Evolutionary conservation across 805 yeast species (phyloP).

Genomic region (Yarrowia hollandica): DNA sequence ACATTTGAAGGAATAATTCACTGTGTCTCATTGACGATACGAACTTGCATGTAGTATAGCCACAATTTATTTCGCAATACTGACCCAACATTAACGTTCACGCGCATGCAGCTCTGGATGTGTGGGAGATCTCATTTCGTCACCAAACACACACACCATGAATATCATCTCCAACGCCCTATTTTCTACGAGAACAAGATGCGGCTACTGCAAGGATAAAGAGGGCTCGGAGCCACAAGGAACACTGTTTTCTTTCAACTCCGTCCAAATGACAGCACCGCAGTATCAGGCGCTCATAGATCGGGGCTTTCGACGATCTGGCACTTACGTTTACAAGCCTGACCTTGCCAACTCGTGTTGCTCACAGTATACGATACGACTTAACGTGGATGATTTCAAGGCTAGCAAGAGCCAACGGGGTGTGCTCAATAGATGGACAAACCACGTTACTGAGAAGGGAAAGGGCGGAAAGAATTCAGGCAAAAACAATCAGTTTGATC

Average conservation of each 20-base stretch:
- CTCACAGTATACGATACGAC: slow-evolving; percentile 73
- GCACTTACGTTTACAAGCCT: slow-evolving; percentile 62
- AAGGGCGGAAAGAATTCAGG: slow-evolving; percentile 31
- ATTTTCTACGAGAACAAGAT: not conserved
- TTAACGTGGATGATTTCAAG: slow-evolving; percentile 49
- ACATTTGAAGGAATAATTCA: too few species aligned
- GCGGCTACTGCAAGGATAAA: slow-evolving; percentile 21
- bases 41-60: too few species aligned
- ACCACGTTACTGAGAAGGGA: slow-evolving; percentile 29
- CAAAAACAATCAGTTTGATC: slow-evolving; percentile 37
- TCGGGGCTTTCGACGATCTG: slow-evolving; percentile 78
- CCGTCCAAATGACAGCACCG: not conserved
- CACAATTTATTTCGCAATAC: not conserved
- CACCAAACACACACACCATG: slow-evolving; percentile 7
- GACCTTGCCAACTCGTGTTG: slow-evolving; percentile 77
- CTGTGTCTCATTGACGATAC: too few species aligned
- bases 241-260: slow-evolving; percentile 11
- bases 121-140: not conserved
- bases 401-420: slow-evolving; percentile 67
- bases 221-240: slow-evolving; percentile 8
- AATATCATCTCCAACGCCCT: slow-evolving; percentile 14
- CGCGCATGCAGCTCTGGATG: not conserved
- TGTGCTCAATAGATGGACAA: slow-evolving; percentile 58
- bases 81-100: not conserved
- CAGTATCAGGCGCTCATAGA: slow-evolving; percentile 37